These are phyloP conservation scores for Penicillium verrucosum DNA, from an alignment of 2,329 filamentous ascomycete genomes.

Conservation along the genomic window DNA sequence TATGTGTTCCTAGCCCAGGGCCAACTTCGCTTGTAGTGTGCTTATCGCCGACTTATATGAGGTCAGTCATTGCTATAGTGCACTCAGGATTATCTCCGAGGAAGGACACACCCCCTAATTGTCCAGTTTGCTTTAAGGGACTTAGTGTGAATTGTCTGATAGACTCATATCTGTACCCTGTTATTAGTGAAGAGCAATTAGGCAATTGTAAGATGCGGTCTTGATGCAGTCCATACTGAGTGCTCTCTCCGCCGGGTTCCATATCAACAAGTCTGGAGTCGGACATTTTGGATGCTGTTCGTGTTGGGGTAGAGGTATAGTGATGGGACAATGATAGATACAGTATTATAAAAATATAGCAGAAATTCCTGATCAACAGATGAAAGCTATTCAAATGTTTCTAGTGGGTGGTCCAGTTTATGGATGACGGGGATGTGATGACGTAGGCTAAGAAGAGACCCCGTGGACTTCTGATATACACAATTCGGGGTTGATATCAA, in stretches of 20 bases:
- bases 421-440: slow-evolving; percentile 16
- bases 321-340: not conserved
- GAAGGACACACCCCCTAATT: slow-evolving; percentile 50
- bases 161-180: slow-evolving; percentile 54
- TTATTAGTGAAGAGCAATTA: not conserved
- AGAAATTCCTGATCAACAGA: not conserved
- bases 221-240: slow-evolving; percentile 45
- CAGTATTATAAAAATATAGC: not conserved
- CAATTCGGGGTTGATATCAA: not conserved
- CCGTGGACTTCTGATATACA: not conserved
- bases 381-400: not conserved
- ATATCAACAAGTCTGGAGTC: slow-evolving; percentile 56
- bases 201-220: not conserved
- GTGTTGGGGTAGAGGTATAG: not conserved
- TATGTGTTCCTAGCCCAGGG: slow-evolving; percentile 39
- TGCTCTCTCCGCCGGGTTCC: slow-evolving; percentile 57
- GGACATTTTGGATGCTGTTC: slow-evolving; percentile 41
- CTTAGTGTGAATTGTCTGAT: slow-evolving; percentile 50
- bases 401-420: slow-evolving; percentile 1
- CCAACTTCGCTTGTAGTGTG: slow-evolving; percentile 36
- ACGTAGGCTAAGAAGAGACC: slow-evolving; percentile 17
- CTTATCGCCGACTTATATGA: slow-evolving; percentile 21
- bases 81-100: not conserved
- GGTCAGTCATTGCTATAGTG: slow-evolving; percentile 2
- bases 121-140: slow-evolving; percentile 54